Evolutionary conservation across 129 eudicot species (phyloP), one percentile per base, ranked within the genome.

Genomic region (Lonicera japonica): DNA sequence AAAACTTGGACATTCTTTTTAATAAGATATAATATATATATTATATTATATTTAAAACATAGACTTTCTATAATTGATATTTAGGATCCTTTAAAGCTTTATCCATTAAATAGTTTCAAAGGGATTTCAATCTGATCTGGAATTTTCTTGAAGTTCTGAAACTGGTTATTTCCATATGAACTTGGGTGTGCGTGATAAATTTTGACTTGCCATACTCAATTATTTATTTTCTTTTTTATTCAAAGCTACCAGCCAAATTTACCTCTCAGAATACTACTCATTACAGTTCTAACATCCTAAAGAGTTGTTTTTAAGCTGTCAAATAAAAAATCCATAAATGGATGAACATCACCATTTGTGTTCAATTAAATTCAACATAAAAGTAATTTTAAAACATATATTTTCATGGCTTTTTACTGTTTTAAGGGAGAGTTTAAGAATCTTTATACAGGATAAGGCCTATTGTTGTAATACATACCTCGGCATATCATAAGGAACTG

Each of bases 401-500:
- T 4, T 38, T 38, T 5, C 10, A 38, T 38, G 11, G 11, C n/a
- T 14, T 47, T 14, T 47, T 47, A 5, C 10, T 38, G 5, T 38
- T 38, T 38, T 38, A 38, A 38, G 5, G 43, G 43, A 10, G 43
- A 11, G n/a, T 0, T 7, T 16, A 16, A 29, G 47, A 53, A 20
- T 58, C 58, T 55, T 58, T 14, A 34, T 5, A 24, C 34, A 34
- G 41, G 65, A 48, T 36, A 5, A 48, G 14, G 14, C 11, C 3
- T 5, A 25, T 20, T 64, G 18, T 11, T 40, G 11, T 14, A 43
- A 45, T 56, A 67, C 56, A 53, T 81, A 92, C 99, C 99, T 92
- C 38, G 99, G 96, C 91, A 92, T 92, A 66, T 92, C 99, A 75
- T 92, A 92, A 43, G 99, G 99, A 66, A 87, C 91, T 1, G 96